Percentiles rank a stretch among this genome's conserved stretches.
phyloP scores from a whole-genome alignment of 495 filamentous ascomycete genomes.

The Penicillium psychrofluorescens region DNA sequence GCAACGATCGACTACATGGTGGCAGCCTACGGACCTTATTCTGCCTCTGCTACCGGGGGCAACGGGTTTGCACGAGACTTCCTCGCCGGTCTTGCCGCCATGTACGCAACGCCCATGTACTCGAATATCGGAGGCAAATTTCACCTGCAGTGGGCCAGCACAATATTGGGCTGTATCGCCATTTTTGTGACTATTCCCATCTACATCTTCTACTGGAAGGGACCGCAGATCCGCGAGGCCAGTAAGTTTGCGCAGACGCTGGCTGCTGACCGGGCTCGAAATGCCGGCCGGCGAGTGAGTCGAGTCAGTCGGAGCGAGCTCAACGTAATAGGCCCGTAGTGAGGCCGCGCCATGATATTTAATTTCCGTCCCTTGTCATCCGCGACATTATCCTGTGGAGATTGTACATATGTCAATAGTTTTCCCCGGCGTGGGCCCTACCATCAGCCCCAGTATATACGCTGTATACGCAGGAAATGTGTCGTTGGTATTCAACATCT shows the following conservation, averaged over 20 bases:
- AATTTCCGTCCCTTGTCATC: too few species aligned
- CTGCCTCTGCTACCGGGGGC: constrained; percentile 70
- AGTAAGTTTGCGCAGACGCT: constrained; percentile 40
- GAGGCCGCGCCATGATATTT: too few species aligned
- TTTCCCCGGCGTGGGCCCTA: too few species aligned
- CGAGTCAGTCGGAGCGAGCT: constrained; percentile 5
- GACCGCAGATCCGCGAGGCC: constrained; percentile 34
- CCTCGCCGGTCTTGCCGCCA: constrained; percentile 37
- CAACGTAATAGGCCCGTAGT: too few species aligned
- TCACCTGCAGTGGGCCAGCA: constrained; percentile 36
- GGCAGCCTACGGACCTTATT: constrained; percentile 70
- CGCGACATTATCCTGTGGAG: too few species aligned
- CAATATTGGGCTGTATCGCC: constrained; percentile 33
- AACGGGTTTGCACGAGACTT: constrained; percentile 50
- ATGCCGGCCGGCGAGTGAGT: constrained; percentile 11
- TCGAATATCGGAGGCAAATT: constrained; percentile 22
- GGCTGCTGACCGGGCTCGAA: constrained; percentile 16
- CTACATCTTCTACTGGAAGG: constrained; percentile 45
- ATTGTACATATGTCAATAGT: too few species aligned
- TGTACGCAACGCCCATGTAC: constrained; percentile 40
- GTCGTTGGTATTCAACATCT: too few species aligned
- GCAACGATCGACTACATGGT: constrained; percentile 84
- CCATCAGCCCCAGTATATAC: too few species aligned
- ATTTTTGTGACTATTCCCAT: constrained; percentile 38
- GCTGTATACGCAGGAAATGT: too few species aligned